Base-by-base conservation (phyloP, 345 rosid species). In the Aethionema arabicum region DNA sequence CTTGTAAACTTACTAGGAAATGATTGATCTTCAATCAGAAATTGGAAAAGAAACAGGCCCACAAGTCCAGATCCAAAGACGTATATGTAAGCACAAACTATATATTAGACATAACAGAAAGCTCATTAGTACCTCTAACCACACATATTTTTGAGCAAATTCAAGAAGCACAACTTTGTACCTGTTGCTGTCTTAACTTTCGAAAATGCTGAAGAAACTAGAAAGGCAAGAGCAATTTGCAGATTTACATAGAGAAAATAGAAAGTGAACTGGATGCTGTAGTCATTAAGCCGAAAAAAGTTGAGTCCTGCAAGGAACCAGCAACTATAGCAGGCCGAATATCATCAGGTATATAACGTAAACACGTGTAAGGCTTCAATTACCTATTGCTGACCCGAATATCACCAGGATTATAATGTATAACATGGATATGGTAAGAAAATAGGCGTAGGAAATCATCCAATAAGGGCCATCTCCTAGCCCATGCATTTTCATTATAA, bases 401-500 rank as follows among this genome's bases (percentile, higher is more conserved):
- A 78, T 35, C 79, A 89, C 86, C 53, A 90, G 82, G 55, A 86
- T 84, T 38, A 90, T 44, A 74, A 87, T 79, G 78, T 93, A 90
- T 27, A 84, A 41, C 52, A 66, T 14, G 36, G 95, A 93, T 67
- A 90, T 70, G 69, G 69, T 39, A 50, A 93, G 82, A 75, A 85
- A 87, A 79, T 93, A 93, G 45, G 79, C 84, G 40, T 93, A 93
- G 29, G 97, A 76, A 67, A 89, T 85, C 70, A 87, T 46, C 97
- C 96, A 93, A 71, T 93, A 93, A 39, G 99, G 96, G 41, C 89
- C 97, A 67, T 93, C 97, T 36, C 97, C 90, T 63, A 93, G 90
- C 42, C 97, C 97, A n/a, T 93, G 99, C 99, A 93, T 93, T 77
- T 90, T 90, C 97, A 93, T 93, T 88, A 93, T 93, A 43, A 93